Evolutionary conservation across 768 basidiomycete species (phyloP).

Genomic region (Kwoniella botswanensis): DNA sequence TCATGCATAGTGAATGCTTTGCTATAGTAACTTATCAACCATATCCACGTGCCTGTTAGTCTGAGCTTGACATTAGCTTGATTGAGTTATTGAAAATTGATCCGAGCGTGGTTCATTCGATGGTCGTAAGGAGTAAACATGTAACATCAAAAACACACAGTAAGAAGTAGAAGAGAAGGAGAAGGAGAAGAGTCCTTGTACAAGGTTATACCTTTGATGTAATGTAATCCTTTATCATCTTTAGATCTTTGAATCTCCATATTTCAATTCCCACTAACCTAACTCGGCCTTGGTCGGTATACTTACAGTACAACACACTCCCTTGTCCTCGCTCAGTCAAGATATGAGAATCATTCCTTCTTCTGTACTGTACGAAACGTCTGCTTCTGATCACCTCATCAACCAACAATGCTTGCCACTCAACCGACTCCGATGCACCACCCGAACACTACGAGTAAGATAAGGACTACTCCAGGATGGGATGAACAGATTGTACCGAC

Average conservation of each 20-base stretch:
- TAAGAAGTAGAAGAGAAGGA: not conserved
- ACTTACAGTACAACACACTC: not conserved
- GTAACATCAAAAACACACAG: not conserved
- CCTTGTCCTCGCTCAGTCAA: not conserved
- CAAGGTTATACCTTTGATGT: not conserved
- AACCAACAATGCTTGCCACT: constrained; percentile 3
- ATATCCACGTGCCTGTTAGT: constrained; percentile 3
- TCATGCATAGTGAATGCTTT: not conserved
- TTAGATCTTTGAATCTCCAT: not conserved
- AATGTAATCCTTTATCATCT: not conserved
- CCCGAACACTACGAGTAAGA: not conserved
- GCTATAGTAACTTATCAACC: not conserved
- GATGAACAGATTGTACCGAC: constrained; percentile 46
- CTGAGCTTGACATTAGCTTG: constrained; percentile 1
- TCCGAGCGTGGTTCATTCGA: not conserved
- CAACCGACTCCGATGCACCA: not conserved
- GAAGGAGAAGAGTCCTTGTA: not conserved
- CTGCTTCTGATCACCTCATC: not conserved
- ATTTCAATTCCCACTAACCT: not conserved
- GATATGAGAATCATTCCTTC: not conserved
- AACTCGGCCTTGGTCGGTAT: not conserved
- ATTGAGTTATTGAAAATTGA: not conserved
- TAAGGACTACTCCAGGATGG: constrained; percentile 21
- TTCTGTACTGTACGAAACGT: not conserved
- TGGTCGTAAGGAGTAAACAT: not conserved